Base-by-base conservation (phyloP, 1,284 basidiomycete species). In the Tetrapyrgos nigripes region DNA sequence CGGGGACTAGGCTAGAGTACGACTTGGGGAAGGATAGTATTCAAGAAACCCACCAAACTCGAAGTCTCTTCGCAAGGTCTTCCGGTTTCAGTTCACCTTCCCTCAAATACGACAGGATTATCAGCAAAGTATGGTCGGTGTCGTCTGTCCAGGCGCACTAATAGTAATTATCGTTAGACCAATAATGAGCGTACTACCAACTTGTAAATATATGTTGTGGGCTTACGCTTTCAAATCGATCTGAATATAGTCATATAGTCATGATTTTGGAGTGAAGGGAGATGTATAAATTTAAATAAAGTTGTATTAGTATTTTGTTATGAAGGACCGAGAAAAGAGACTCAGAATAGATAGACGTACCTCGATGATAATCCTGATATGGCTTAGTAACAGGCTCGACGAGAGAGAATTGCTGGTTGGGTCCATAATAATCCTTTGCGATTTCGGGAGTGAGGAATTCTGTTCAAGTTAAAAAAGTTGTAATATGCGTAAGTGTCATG, bases 71-170 rank as follows among this genome's bases (percentile, higher is more conserved):
- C 6, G 66, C 64, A 44, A 67, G 62, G 47, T 64, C 64, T 14
- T 51, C 52, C 2, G 59, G 64, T 8, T 57, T 58, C 11, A 67
- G 40, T 44, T 58, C 56, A 26, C 64, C 50, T 8, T 53, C 40
- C 17, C 66, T 58, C 45, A 67, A 43, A 51, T 58, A 65, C 9
- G 66, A 67, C 8, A 67, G 58, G 24, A 67, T 49, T 27, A 67
- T 64, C 24, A 67, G 35, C n/a, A 67, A 49, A 0, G 64, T 56
- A 50, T 67, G 66, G 51, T 67, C 66, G 9, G 66, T 66, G 48
- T 67, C 66, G 43, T 67, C 66, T 27, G 66, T 67, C 66, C 64
- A 67, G n/a, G 64, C 66, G 13, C 66, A 48, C 64, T 67, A 28
- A 3, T 17, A 8, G 14, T 33, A 8, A 14, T 33, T 8, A 8